Conservation (phyloP, 225 moss, liverwort and hornwort species). For the Lunularia cruciata region DNA sequence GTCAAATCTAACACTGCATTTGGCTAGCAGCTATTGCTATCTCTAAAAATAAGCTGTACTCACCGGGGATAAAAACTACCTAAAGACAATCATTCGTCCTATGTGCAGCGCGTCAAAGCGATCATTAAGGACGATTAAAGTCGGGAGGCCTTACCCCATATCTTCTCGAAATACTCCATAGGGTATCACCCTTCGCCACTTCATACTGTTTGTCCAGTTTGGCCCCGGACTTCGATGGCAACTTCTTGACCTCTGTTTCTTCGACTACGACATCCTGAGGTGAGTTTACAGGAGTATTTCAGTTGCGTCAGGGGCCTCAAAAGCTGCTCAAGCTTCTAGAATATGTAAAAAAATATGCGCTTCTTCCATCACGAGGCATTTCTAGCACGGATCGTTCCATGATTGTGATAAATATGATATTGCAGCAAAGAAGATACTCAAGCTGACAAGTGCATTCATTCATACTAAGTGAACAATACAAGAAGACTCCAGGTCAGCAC, state of each 20-base stretch:
- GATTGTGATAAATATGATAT: background rate
- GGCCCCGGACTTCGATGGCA: conserved; percentile 3
- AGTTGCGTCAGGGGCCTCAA: background rate
- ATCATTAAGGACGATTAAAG: too few relatives aligned
- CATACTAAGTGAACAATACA: too few relatives aligned
- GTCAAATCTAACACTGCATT: too few relatives aligned
- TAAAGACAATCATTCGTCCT: too few relatives aligned
- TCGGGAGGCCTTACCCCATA: conserved; percentile 18
- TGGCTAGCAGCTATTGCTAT: too few relatives aligned
- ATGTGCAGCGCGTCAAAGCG: too few relatives aligned
- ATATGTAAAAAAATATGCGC: background rate
- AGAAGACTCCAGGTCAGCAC: too few relatives aligned
- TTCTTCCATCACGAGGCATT: background rate
- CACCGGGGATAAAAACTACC: too few relatives aligned
- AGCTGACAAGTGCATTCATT: too few relatives aligned
- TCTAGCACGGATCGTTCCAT: background rate
- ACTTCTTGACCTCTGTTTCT: background rate
- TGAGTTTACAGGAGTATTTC: too few relatives aligned
- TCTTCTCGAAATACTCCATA: conserved; percentile 36
- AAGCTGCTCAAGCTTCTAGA: background rate
- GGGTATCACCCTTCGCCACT: conserved; percentile 38
- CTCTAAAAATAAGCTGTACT: too few relatives aligned
- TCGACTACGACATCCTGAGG: background rate
- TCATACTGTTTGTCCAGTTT: conserved; percentile 17
- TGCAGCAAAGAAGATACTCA: background rate